Evolutionary conservation across 2,329 filamentous ascomycete genomes (phyloP).

Genomic region (Phyllosticta citriasiana): DNA sequence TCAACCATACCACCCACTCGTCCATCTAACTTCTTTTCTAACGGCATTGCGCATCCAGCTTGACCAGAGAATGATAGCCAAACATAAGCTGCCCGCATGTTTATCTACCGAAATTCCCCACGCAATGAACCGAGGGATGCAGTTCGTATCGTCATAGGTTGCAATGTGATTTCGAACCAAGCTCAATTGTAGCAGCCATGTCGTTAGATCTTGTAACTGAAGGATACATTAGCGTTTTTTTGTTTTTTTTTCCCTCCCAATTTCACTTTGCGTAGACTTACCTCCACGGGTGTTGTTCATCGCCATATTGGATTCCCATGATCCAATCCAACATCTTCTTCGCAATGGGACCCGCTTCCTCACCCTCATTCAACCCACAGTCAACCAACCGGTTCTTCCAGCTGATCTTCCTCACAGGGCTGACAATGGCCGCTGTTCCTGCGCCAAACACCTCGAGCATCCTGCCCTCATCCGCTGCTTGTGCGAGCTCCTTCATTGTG

Average conservation of each 20-base stretch:
- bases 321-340: constrained; percentile 93
- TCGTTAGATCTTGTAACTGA: constrained; percentile 5
- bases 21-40: too few relatives aligned
- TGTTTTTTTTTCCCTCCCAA: background rate
- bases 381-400: constrained; percentile 76
- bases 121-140: background rate
- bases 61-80: too few relatives aligned
- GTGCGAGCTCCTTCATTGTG: constrained; percentile 75
- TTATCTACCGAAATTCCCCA: too few relatives aligned
- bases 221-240: background rate
- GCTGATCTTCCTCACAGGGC: constrained; percentile 77
- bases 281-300: constrained; percentile 89
- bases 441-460: constrained; percentile 89
- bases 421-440: constrained; percentile 89
- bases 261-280: constrained; percentile 31
- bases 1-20: too few relatives aligned
- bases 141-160: background rate
- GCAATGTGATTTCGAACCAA: background rate
- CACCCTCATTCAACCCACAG: constrained; percentile 68
- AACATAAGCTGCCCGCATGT: too few relatives aligned
- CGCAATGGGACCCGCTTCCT: constrained; percentile 84
- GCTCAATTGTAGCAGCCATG: background rate
- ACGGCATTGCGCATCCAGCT: too few relatives aligned
- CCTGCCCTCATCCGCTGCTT: constrained; percentile 74
- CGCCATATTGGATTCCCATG: constrained; percentile 88